A percentile compares a stretch with the other conserved stretches of the same genome.
These are phyloP conservation scores for Parastagonospora avenae DNA, from an alignment of 2,329 filamentous ascomycete species.

Conservation along the genomic window DNA sequence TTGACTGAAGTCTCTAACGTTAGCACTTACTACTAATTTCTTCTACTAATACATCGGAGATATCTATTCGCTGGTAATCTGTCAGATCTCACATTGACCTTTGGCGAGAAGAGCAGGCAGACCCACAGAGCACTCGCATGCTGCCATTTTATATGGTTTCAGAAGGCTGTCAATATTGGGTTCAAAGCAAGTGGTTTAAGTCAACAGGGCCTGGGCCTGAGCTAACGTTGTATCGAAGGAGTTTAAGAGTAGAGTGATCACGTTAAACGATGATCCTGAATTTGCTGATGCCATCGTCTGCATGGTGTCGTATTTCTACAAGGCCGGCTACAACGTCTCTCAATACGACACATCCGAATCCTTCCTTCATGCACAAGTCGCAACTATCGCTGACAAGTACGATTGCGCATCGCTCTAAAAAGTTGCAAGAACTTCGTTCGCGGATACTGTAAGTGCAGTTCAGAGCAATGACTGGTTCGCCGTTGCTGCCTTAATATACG, in stretches of 20 bases:
- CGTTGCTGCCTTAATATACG: slow-evolving; percentile 23
- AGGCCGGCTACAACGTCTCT: slow-evolving; percentile 15
- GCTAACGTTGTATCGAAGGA: slow-evolving; percentile 16
- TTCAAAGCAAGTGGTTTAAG: slow-evolving; percentile 14
- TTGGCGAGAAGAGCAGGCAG: slow-evolving; percentile 25
- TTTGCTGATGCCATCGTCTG: slow-evolving; percentile 25
- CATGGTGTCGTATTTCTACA: slow-evolving; percentile 30
- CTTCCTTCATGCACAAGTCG: slow-evolving; percentile 26
- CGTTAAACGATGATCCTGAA: slow-evolving; percentile 19
- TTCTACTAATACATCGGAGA: no score
- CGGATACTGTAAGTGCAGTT: slow-evolving; percentile 8
- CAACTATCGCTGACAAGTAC: slow-evolving; percentile 27
- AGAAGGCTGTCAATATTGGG: slow-evolving; percentile 19
- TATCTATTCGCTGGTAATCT: slow-evolving; percentile 16
- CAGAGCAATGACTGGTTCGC: slow-evolving; percentile 20
- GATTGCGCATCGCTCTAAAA: slow-evolving; percentile 23
- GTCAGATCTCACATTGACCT: slow-evolving; percentile 21
- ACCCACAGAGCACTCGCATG: slow-evolving; percentile 25
- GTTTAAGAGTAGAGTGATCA: slow-evolving; percentile 17
- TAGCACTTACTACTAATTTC: no score
- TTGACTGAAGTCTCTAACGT: no score
- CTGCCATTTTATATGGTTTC: slow-evolving; percentile 29
- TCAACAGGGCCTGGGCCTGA: neutral
- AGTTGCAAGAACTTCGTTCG: slow-evolving; percentile 21
- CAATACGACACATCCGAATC: slow-evolving; percentile 14